Evolutionary conservation across 2,329 filamentous ascomycete species (phyloP), one percentile per base, ranked within the genome.

Genomic region (Teratosphaeria nubilosa): DNA sequence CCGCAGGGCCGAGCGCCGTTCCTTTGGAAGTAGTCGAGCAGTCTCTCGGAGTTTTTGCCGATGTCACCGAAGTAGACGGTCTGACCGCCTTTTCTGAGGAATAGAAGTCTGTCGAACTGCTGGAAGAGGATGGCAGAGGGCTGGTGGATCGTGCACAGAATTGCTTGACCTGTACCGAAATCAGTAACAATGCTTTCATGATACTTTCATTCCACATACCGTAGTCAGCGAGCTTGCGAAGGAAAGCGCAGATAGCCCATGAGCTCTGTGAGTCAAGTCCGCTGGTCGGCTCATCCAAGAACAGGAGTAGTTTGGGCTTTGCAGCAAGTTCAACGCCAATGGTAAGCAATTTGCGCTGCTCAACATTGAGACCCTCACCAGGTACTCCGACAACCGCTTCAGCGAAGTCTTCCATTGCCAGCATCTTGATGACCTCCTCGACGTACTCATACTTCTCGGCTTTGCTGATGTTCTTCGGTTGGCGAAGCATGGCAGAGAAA

Each of bases 371-470:
- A 9, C 82, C 83, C 56, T 80, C 79, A 0, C 84, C 84, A 0
- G 83, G 81, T 0, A 82, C 76, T 25, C 59, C 59, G 16, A 60
- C 56, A 20, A 60, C 53, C 0, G 84, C 83, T 51, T 86, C 81
- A 13, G 84, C 82, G 58, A 85, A 87, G 56, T 86, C 83, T 30
- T 80, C 74, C 83, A 87, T 86, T 68, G 83, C 80, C 25, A 87
- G 76, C 76, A 87, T 82, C 68, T 80, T 78, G 65, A 86, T 85
- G 22, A 86, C 82, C 50, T 84, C 78, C 61, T 86, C 83, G 4
- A 86, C 84, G 55, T 83, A 86, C 0, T 72, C 78, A 60, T 79
- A 77, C 70, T 86, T 86, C 65, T 86, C 83, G 48, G 78, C 57
- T 51, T 75, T 79, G 66, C 76, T 78, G 9, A 83, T 78, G 0